Conservation (phyloP, 176 grass and related monocot genomes). For the Avena sativa region DNA sequence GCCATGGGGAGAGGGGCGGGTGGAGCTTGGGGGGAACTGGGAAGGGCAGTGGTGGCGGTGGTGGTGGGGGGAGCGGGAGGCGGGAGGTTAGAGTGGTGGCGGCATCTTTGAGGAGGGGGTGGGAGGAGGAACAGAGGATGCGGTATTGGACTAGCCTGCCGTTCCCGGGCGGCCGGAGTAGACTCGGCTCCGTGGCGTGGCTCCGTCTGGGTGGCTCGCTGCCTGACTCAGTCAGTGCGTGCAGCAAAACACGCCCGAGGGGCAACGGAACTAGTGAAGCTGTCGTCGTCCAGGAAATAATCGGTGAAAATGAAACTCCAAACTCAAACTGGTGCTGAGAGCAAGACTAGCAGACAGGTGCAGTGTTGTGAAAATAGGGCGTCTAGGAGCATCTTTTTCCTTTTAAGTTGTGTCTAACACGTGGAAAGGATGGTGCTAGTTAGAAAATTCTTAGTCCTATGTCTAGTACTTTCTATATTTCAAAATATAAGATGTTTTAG, state of each 20-base stretch:
- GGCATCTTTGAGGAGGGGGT: constrained; percentile 42
- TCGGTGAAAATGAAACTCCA: not conserved
- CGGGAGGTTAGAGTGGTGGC: not conserved
- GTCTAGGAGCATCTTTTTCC: no score
- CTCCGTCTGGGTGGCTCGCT: not conserved
- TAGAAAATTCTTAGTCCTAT: no score
- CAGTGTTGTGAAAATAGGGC: no score
- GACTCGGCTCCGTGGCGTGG: not conserved
- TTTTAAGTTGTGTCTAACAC: no score
- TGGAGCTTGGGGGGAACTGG: not conserved
- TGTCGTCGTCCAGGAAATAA: not conserved
- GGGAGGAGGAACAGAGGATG: constrained; percentile 45
- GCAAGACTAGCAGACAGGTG: no score
- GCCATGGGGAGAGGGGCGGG: constrained; percentile 28
- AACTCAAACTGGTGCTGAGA: not conserved
- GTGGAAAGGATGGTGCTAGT: no score
- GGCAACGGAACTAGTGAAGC: not conserved
- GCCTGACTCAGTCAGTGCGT: no score
- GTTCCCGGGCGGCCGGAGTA: not conserved
- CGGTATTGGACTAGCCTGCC: constrained; percentile 40
- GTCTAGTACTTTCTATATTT: no score
- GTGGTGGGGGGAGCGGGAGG: not conserved
- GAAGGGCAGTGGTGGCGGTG: not conserved
- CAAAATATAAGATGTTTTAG: no score
- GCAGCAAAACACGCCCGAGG: no score